phyloP scores from a whole-genome alignment of 805 yeast species.

The Nakazawaea populi region DNA sequence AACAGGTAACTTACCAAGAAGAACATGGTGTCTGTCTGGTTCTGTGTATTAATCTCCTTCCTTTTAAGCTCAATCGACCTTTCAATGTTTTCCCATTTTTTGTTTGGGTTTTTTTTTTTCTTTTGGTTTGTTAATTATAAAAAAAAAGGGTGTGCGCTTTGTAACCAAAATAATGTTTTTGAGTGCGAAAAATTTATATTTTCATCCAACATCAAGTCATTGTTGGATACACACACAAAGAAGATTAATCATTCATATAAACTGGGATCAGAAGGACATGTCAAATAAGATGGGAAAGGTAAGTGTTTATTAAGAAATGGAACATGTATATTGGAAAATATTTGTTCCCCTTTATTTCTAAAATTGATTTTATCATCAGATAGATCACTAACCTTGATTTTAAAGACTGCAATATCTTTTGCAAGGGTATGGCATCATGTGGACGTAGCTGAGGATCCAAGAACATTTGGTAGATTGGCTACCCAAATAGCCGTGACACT shows the following conservation, averaged over 20 bases:
- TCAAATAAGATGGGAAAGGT: slow-evolving; percentile 41
- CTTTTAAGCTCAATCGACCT: not conserved
- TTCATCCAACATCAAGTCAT: no score
- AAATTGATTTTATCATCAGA: no score
- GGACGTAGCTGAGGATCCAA: slow-evolving; percentile 75
- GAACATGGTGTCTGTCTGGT: slow-evolving; percentile 10
- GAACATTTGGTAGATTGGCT: slow-evolving; percentile 92
- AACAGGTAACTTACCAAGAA: slow-evolving; percentile 15
- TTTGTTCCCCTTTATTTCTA: no score
- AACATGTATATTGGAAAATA: not conserved
- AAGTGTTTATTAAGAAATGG: slow-evolving; percentile 5
- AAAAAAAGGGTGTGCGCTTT: no score
- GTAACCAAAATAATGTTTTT: no score
- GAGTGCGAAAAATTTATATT: no score
- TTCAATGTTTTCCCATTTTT: not conserved
- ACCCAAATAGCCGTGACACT: slow-evolving; percentile 79
- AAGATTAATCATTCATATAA: no score
- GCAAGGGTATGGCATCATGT: slow-evolving; percentile 95
- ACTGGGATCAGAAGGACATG: slow-evolving; percentile 21
- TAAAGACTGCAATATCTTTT: slow-evolving; percentile 63
- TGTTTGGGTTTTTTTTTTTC: slow-evolving; percentile 2
- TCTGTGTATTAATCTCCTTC: no score
- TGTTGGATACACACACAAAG: no score
- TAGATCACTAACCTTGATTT: slow-evolving; percentile 2
- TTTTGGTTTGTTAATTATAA: not conserved